Evolutionary conservation across 768 basidiomycete species (phyloP).

Genomic region (Boletus barrowsii): DNA sequence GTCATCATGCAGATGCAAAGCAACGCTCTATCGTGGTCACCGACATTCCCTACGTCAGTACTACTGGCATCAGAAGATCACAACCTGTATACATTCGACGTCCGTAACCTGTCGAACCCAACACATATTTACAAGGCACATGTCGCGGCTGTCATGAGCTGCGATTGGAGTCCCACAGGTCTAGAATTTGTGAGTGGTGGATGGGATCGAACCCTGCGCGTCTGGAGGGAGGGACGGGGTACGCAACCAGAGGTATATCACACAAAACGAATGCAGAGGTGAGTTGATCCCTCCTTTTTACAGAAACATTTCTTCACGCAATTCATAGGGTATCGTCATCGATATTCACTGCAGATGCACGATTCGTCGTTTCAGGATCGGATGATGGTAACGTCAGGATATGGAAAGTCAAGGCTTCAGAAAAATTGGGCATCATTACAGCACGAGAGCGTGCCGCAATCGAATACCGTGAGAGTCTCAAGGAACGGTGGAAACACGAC

Average conservation of each 20-base stretch:
- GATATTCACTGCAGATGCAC: constrained; percentile 84
- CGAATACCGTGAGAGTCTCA: constrained; percentile 87
- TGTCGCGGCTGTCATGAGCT: constrained; percentile 93
- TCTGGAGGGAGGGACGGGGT: constrained; percentile 89
- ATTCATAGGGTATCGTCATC: constrained; percentile 76
- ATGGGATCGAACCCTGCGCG: constrained; percentile 91
- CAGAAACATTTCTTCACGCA: background rate
- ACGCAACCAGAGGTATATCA: constrained; percentile 89
- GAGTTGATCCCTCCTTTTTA: constrained; percentile 4
- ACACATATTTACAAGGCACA: constrained; percentile 97
- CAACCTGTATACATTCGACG: constrained; percentile 97
- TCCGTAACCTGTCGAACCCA: constrained; percentile 76
- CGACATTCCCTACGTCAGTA: constrained; percentile 87
- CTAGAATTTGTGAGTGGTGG: constrained; percentile 94
- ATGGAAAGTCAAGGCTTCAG: constrained; percentile 93
- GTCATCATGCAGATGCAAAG: constrained; percentile 93
- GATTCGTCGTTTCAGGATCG: constrained; percentile 87
- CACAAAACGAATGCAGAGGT: constrained; percentile 99
- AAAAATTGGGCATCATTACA: constrained; percentile 88
- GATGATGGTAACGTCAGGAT: constrained; percentile 94
- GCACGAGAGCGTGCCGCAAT: constrained; percentile 87
- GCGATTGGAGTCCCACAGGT: constrained; percentile 97
- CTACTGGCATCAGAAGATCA: constrained; percentile 98
- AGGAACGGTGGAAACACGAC: constrained; percentile 87
- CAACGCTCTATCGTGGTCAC: constrained; percentile 93